phyloP scores from a whole-genome alignment of 148 eudicot genomes.

The Chenopodium berlandieri region DNA sequence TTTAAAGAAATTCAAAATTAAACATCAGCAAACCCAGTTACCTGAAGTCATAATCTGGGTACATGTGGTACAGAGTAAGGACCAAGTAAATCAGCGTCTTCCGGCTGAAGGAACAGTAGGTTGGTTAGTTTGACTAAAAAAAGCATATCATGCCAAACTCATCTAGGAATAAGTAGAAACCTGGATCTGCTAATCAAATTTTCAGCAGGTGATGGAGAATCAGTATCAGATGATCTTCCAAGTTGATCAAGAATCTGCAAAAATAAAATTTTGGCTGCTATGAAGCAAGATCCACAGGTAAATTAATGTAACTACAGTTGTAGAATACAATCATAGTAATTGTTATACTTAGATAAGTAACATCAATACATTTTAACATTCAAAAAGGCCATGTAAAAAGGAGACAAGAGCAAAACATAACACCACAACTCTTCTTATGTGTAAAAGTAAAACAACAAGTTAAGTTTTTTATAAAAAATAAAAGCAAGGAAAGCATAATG shows the following conservation, averaged over 20 bases:
- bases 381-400: neutral
- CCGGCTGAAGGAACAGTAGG: slow-evolving; percentile 55
- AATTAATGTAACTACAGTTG: neutral
- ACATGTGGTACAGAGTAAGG: slow-evolving; percentile 86
- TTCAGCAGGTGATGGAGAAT: slow-evolving; percentile 79
- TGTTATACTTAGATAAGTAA: neutral
- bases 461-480: neutral
- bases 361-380: neutral
- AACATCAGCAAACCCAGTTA: slow-evolving; percentile 38
- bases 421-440: neutral
- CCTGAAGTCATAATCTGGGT: slow-evolving; percentile 99
- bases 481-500: neutral
- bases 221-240: slow-evolving; percentile 74
- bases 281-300: neutral
- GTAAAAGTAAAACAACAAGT: neutral
- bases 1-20: slow-evolving; percentile 15
- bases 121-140: slow-evolving; percentile 25
- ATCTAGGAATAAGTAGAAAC: slow-evolving; percentile 33
- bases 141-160: slow-evolving; percentile 8
- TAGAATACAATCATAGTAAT: neutral
- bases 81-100: slow-evolving; percentile 85
- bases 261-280: slow-evolving; percentile 1
- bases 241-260: slow-evolving; percentile 75
- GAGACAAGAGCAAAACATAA: neutral
- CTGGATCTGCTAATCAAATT: slow-evolving; percentile 71